These are phyloP conservation scores for Thraustochytrium sp. DNA, from an alignment of 352 stramenopile species.

Conservation along the genomic window DNA sequence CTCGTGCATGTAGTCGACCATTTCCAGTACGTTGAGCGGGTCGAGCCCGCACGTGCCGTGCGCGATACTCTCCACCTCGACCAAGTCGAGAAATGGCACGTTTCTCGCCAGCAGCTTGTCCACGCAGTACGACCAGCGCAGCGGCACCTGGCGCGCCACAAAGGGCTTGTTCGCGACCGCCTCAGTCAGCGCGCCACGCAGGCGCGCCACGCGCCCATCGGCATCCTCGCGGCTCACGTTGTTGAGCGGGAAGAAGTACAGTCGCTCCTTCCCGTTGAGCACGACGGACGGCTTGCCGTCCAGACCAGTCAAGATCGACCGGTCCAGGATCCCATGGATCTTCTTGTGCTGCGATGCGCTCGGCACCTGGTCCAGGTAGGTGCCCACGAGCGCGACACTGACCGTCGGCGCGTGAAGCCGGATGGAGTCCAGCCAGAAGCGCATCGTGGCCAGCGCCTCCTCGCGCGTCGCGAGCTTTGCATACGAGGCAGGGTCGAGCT, in stretches of 20 bases:
- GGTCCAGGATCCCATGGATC: background rate
- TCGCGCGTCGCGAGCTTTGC: background rate
- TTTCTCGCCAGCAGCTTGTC: background rate
- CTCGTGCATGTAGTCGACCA: no score
- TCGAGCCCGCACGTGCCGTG: background rate
- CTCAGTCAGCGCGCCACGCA: no score
- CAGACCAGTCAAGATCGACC: no score
- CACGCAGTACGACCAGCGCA: no score
- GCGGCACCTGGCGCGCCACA: no score
- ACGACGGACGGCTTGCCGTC: no score
- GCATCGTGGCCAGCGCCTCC: background rate
- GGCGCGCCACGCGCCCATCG: no score
- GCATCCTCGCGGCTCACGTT: no score
- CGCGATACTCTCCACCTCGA: background rate
- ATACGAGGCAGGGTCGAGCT: no score
- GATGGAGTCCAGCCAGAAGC: background rate
- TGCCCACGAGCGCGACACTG: background rate
- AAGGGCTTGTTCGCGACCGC: no score
- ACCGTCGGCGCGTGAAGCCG: background rate
- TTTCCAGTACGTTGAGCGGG: background rate
- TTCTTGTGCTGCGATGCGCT: background rate
- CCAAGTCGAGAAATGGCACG: background rate
- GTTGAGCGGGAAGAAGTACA: background rate
- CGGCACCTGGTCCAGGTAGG: background rate
- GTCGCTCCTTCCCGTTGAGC: no score